Base-by-base conservation (phyloP, 176 grass and related monocot species). In the Zoysia japonica region DNA sequence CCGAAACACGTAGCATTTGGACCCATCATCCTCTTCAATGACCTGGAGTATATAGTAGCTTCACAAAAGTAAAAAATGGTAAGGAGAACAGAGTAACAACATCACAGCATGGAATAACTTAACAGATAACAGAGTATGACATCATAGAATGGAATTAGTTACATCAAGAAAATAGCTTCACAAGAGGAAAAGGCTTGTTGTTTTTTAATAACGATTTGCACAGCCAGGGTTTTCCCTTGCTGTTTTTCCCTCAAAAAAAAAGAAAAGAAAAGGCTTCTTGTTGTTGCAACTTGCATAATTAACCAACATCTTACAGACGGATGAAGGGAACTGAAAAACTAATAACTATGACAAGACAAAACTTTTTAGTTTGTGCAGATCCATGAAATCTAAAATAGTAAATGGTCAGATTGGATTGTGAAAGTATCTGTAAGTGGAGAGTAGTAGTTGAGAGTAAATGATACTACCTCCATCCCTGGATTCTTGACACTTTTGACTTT, bases 21-120 rank as follows among this genome's bases (percentile, higher is more conserved):
- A 92, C 37, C 91, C 89, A 81, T 90, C 82, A 81, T 97, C 94
- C 77, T 97, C 83, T 90, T 97, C 80, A 47, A 97, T 97, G 46
- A 97, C 28, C 84, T 97, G 94, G 86, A 97, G 94, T 65, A 97
- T 85, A 71, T 94, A 97, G 77, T 92, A 94, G 84, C 91, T 97
- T 93, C 44, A 78, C 52, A 76, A 70, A 55, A 39, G 70, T 54
- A 14, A 54, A 28, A 82, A 46, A 5, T 70, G 10, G 15, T 56
- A 72, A 87, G 48, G n/a, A 14, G 10, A 6, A n/a, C 40, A 79
- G 28, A 20, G 45, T 56, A 63, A 75, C 57, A 47, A n/a, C 45
- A 61, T 16, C 53, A 61, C 7, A 77, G 1, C 7, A 20, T 42
- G 53, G 43, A 83, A 73, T 46, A 55, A 52, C 68, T 70, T 40